Conservation (phyloP, 176 grass and related monocot species). For the Carex cristatella region DNA sequence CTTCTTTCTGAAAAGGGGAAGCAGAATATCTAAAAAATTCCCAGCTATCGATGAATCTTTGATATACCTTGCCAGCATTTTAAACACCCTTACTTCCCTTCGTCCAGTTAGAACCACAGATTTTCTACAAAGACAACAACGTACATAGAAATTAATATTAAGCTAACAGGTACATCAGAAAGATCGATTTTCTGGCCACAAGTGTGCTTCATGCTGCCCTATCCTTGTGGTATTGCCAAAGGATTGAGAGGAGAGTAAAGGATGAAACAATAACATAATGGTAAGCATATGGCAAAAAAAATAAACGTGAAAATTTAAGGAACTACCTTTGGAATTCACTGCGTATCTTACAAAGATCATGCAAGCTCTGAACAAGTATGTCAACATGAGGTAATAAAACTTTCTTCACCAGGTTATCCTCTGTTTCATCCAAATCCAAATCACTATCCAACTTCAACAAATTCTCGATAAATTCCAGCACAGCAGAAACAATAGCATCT, state of each 20-base stretch:
- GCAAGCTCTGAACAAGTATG: constrained; percentile 68
- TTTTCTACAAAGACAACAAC: constrained; percentile 46
- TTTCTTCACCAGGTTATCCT: constrained; percentile 45
- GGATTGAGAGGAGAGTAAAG: background rate
- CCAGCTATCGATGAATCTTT: constrained; percentile 42
- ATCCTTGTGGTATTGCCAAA: background rate
- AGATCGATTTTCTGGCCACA: background rate
- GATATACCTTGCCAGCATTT: constrained; percentile 73
- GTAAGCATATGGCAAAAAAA: background rate
- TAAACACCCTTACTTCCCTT: constrained; percentile 70
- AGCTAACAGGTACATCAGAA: background rate
- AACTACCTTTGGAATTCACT: constrained; percentile 67
- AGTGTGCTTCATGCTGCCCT: background rate
- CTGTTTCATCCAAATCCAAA: constrained; percentile 39
- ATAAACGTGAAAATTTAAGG: background rate
- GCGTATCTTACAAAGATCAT: constrained; percentile 64
- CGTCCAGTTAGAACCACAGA: constrained; percentile 56
- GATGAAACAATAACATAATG: background rate
- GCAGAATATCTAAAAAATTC: constrained; percentile 60
- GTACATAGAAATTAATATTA: background rate
- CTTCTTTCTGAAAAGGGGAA: constrained; percentile 86
- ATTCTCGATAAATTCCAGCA: constrained; percentile 83
- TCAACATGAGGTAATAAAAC: constrained; percentile 74
- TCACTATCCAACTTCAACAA: constrained; percentile 71
- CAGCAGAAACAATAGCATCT: constrained; percentile 61